Base-by-base conservation (phyloP, 2,329 filamentous ascomycete species). In the Penicillium griseofulvum region DNA sequence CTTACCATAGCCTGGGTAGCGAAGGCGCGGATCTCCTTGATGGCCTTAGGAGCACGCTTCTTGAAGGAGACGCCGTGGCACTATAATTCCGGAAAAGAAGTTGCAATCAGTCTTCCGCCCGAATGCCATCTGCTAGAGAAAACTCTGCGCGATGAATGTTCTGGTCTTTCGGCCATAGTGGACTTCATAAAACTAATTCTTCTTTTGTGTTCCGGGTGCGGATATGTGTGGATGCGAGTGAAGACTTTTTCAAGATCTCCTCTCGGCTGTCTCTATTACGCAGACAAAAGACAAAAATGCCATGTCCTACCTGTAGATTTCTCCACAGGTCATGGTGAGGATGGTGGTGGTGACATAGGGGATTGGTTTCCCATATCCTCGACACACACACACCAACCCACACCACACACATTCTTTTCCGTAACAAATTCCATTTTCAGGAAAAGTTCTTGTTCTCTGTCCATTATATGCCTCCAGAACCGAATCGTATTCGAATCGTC, bases 11-110 rank as follows among this genome's bases (percentile, higher is more conserved):
- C 88, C 83, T 91, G 84, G 76, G 84, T 81, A 72, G 94, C 91
- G 76, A 99, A 99, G 73, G 83, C 86, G 82, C 91, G 90, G 84
- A 99, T 97, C 89, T 97, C 94, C 90, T 99, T 99, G 85, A 99
- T 95, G 75, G 94, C 94, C 75, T 87, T 86, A 78, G 94, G 94
- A 78, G 95, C 95, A 78, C 94, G 87, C 91, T 99, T 97, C 90
- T 99, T 99, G 91, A 99, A 99, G 78, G 85, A 86, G 68, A 94
- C 90, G 81, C 94, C 94, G 82, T 97, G 92, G 77, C 97, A 83
- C 94, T 97, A 80, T 78, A 62, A 58, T 52, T 57, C 65, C 58
- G 59, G 68, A 68, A 72, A 72, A 70, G 69, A 71, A 67, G 71
- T 60, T 70, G 68, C 66, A 73, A 82, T 87, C 80, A 88, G 85